These are phyloP conservation scores for Microcos paniculata DNA, from an alignment of 345 rosid genomes.

Conservation along the genomic window DNA sequence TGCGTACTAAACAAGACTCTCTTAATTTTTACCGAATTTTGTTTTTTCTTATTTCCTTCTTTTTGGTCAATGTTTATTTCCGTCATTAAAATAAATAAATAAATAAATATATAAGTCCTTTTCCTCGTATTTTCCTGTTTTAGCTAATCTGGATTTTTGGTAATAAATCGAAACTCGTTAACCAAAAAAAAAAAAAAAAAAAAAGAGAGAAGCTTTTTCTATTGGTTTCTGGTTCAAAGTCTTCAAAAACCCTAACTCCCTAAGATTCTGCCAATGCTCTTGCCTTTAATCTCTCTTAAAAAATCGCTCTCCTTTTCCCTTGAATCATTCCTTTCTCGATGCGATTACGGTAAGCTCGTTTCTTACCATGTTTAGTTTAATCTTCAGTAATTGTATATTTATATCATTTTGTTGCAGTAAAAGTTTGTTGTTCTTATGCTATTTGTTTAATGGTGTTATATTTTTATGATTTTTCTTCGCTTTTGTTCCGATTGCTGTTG, in stretches of 20 bases:
- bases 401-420: background rate
- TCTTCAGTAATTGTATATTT: background rate
- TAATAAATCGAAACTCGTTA: background rate
- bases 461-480: background rate
- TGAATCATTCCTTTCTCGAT: background rate
- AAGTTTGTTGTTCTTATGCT: background rate
- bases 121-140: background rate
- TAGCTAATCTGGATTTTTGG: background rate
- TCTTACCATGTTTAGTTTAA: background rate
- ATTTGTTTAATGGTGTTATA: background rate
- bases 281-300: background rate
- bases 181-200: too few relatives aligned
- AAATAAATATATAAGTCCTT: too few relatives aligned
- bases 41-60: background rate
- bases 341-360: background rate
- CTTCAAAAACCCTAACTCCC: slow-evolving; percentile 1
- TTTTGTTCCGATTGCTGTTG: background rate
- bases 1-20: background rate
- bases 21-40: background rate
- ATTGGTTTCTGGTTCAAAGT: background rate
- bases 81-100: too few relatives aligned
- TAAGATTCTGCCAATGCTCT: background rate
- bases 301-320: background rate
- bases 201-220: too few relatives aligned
- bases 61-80: too few relatives aligned